Percentiles rank a stretch among this genome's conserved stretches.
These are phyloP conservation scores for Aureobasidium sp. DNA, from an alignment of 2,329 filamentous ascomycete genomes.

Conservation along the genomic window DNA sequence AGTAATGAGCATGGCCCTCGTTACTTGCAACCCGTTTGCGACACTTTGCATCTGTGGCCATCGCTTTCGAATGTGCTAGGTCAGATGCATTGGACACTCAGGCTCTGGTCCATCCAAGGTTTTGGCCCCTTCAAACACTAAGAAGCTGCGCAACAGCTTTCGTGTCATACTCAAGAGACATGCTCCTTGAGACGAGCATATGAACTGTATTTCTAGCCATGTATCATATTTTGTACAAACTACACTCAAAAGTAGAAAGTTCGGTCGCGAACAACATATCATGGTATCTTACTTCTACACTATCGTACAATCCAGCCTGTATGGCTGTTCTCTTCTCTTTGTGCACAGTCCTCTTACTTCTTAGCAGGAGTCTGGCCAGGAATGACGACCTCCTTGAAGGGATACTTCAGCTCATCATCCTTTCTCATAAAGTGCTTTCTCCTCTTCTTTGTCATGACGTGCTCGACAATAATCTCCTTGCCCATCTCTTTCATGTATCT, in stretches of 20 bases:
- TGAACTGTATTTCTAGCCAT: constrained; percentile 3
- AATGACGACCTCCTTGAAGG: constrained; percentile 44
- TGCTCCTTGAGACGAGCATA: neutral
- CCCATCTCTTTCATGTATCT: constrained; percentile 67
- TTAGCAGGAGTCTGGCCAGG: constrained; percentile 2
- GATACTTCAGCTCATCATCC: constrained; percentile 63
- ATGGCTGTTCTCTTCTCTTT: neutral
- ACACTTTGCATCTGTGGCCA: neutral
- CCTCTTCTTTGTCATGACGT: constrained; percentile 77
- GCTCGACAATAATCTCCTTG: constrained; percentile 83
- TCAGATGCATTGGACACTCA: neutral
- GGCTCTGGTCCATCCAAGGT: no score
- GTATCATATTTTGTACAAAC: neutral
- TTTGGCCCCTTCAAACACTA: neutral
- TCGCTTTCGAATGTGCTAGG: neutral
- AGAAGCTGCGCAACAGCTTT: neutral
- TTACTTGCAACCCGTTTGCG: neutral
- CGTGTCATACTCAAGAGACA: neutral
- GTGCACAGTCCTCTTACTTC: neutral
- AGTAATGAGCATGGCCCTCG: neutral
- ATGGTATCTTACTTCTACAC: neutral
- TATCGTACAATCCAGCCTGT: neutral
- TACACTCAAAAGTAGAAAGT: neutral
- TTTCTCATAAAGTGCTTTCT: constrained; percentile 81
- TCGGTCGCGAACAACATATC: neutral